Evolutionary conservation across 352 stramenopile species (phyloP), one percentile per base, ranked within the genome.

Genomic region (Phytopythium ostracodes): DNA sequence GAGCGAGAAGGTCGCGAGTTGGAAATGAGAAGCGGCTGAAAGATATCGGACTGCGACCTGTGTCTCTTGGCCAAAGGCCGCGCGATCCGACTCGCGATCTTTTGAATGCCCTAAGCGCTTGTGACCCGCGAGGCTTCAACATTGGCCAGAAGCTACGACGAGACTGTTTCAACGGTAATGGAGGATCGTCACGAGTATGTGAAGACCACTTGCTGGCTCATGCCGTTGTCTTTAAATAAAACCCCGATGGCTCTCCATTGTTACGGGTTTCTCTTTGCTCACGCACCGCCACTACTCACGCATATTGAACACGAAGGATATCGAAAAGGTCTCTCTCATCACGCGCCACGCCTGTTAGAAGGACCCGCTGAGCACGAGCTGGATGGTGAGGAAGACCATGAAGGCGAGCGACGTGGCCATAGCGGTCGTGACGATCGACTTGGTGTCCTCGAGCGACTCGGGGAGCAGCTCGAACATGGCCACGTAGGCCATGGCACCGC

Each of bases 401-500:
- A 91, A 92, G 4, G 85, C 82, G 14, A 91, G 68, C 24, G 84
- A 75, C 17, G 84, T 90, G 43, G 79, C 81, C 36, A 83, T 86
- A 15, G 82, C 71, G 0, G 85, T 94, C 25, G 82, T 85, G 2
- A 73, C 66, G 17, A 92, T 52, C 11, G 83, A 92, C 61, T 94
- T 91, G 25, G 85, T 94, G 74, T 94, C 85, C 71, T 94, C 85
- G 10, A 94, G 69, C 27, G 85, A 94, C 56, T 94, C 85, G 12
- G 85, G 85, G 40, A 92, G 63, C 40, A 96, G 58, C 55, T 96
- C 86, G 49, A 89, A 76, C 51, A 98, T 79, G 5, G 96, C 96
- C 25, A 99, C 96, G 73, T 94, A 99, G 40, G 87, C 91, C 97
- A 99, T 99, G 2, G 96, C 97, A 50, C 96, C 97, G 42, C 95